Percentiles rank a stretch among this genome's conserved stretches.
Conservation (phyloP, 2,329 filamentous ascomycete genomes). For the Aspergillus niger region DNA sequence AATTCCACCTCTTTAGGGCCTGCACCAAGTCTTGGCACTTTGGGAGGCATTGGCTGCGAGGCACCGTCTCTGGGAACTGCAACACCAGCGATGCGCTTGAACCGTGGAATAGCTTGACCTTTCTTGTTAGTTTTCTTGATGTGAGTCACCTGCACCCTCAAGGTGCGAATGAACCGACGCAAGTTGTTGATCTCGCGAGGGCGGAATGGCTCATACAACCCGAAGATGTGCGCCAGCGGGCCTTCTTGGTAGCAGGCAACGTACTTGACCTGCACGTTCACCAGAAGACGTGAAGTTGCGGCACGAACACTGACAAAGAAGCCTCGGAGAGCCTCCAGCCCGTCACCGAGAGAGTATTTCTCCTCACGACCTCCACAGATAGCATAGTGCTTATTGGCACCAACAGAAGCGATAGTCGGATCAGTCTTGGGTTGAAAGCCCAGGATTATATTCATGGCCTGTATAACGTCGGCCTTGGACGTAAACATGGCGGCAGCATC, state of each 20-base stretch:
- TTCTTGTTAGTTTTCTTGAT: constrained; percentile 39
- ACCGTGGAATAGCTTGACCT: constrained; percentile 35
- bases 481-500: constrained; percentile 40
- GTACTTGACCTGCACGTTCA: constrained; percentile 66
- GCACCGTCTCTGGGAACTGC: constrained; percentile 45
- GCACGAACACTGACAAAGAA: constrained; percentile 65
- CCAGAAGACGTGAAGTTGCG: constrained; percentile 57
- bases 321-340: constrained; percentile 60
- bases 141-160: constrained; percentile 48
- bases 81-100: constrained; percentile 52
- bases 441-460: constrained; percentile 62
- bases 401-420: constrained; percentile 47
- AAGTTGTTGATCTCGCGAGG: constrained; percentile 26
- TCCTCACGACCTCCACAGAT: constrained; percentile 38
- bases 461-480: constrained; percentile 54
- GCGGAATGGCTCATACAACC: constrained; percentile 29
- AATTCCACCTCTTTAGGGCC: constrained; percentile 59
- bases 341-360: constrained; percentile 47
- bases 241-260: constrained; percentile 59
- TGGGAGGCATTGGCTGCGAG: constrained; percentile 38
- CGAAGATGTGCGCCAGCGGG: constrained; percentile 43
- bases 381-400: constrained; percentile 57
- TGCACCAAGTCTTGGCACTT: constrained; percentile 43
- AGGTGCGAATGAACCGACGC: constrained; percentile 40
- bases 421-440: constrained; percentile 48